These are phyloP conservation scores for Phaeotremella skinneri DNA, from an alignment of 768 basidiomycete genomes.

Conservation along the genomic window DNA sequence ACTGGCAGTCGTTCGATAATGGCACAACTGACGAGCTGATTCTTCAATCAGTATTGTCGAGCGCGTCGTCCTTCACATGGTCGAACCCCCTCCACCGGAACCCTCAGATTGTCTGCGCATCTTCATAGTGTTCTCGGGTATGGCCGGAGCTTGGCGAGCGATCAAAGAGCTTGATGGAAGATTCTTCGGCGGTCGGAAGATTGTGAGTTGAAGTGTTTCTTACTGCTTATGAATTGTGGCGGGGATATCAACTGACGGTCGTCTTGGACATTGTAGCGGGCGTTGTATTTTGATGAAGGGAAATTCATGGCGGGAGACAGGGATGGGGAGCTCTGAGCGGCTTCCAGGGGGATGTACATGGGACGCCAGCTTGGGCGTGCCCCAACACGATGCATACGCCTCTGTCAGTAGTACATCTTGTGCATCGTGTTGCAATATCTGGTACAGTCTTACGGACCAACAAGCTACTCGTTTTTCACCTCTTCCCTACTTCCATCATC, in stretches of 20 bases:
- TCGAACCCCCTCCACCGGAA: constrained; percentile 64
- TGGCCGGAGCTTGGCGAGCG: constrained; percentile 92
- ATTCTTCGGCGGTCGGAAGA: constrained; percentile 81
- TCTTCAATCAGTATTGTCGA: constrained; percentile 92
- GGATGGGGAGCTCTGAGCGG: constrained; percentile 23
- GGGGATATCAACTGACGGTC: background rate
- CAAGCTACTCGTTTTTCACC: no score
- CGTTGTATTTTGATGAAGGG: constrained; percentile 48
- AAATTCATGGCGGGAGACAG: constrained; percentile 45
- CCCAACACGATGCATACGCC: no score
- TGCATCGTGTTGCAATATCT: no score
- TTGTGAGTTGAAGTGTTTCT: constrained; percentile 50
- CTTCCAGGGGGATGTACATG: no score
- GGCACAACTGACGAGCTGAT: constrained; percentile 54
- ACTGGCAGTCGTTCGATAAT: background rate
- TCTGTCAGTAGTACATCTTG: no score
- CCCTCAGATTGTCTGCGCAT: constrained; percentile 83
- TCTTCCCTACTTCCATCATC: no score
- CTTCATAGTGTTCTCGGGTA: constrained; percentile 86
- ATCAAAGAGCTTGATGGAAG: constrained; percentile 89
- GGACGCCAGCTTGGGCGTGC: no score
- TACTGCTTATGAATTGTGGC: background rate
- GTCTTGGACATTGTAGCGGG: constrained; percentile 20
- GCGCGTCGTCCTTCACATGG: constrained; percentile 76
- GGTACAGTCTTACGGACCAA: no score